Evolutionary conservation across 2,329 filamentous ascomycete species (phyloP), one percentile per base, ranked within the genome.

Genomic region (Rhytidhysteron rufulum): DNA sequence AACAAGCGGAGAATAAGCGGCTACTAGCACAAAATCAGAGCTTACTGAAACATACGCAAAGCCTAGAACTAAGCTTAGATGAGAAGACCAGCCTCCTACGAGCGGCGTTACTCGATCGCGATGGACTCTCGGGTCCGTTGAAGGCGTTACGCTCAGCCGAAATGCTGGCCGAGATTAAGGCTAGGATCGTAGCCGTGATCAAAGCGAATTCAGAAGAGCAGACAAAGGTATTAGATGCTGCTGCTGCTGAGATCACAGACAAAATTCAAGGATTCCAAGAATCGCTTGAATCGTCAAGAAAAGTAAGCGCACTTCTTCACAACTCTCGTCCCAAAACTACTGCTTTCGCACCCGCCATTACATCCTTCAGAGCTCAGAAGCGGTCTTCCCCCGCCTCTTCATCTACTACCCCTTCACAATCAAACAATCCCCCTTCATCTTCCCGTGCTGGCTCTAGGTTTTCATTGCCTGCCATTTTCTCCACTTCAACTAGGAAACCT

Each of bases 1-100:
- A 65, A 18, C 60, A 60, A 44, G 51, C 61, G 4, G 60, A 65
- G 37, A 52, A 65, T 40, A 59, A 65, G 34, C 58, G 58, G 22
- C 50, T 66, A 39, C 47, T 66, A 11, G 46, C 54, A 8, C 42
- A 62, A n/a, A 56, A 65, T 31, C 57, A 64, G 30, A 52, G 53
- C 21, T 57, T 59, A 5, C 62, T 63, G 37, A 53, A 62, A 40
- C 59, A 54, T 42, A 42, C 62, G 21, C 53, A 57, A 42, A 58
- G 63, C 16, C 50, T 66, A 10, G 62, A 66, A 38, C 43, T 62
- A 17, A 54, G 53, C 29, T 58, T 62, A 19, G 62, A 65, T 13
- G 62, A 67, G 34, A 61, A 62, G 42, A 47, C 55, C 11, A 53
- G 59, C 36, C 50, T 66, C 4, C 47, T 67, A 22, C 54, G 58